Evolutionary conservation across 108 stramenopile species (phyloP).

Genomic region (Conticribra guillardii): DNA sequence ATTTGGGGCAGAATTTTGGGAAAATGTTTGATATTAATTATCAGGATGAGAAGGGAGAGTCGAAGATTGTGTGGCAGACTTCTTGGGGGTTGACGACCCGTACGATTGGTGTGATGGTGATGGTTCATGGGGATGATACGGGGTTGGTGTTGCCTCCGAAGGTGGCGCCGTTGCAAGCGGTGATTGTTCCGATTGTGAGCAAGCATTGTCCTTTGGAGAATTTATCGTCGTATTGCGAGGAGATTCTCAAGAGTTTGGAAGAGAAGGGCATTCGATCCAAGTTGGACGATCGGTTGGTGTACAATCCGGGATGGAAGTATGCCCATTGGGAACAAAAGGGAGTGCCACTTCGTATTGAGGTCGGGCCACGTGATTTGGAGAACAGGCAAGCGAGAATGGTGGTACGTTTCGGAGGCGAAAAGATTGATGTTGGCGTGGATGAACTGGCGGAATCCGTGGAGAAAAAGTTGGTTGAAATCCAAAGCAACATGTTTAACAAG

Average conservation of each 20-base stretch:
- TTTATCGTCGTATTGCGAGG: constrained; percentile 73
- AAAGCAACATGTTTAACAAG: constrained; percentile 90
- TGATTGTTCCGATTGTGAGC: constrained; percentile 96
- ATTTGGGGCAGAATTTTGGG: constrained; percentile 99
- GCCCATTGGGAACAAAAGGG: constrained; percentile 99
- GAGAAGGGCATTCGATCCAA: constrained; percentile 84
- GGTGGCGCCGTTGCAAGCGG: constrained; percentile 95
- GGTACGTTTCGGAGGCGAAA: constrained; percentile 89
- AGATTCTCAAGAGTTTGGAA: constrained; percentile 66
- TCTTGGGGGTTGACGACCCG: constrained; percentile 99
- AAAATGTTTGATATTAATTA: constrained; percentile 99
- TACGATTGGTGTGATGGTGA: constrained; percentile 98
- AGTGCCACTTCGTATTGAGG: constrained; percentile 98
- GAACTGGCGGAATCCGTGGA: constrained; percentile 61
- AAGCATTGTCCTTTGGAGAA: constrained; percentile 80
- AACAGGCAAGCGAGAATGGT: constrained; percentile 79
- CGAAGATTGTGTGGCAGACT: constrained; percentile 95
- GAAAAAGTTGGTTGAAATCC: constrained; percentile 87
- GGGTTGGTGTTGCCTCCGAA: constrained; percentile 98
- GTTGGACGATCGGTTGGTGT: constrained; percentile 92
- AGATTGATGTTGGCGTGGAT: constrained; percentile 80
- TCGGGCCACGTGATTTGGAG: constrained; percentile 97
- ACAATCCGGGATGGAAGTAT: constrained; percentile 99
- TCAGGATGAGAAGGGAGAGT: constrained; percentile 92
- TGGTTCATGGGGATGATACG: constrained; percentile 99